Percentiles rank a stretch among this genome's conserved stretches.
phyloP scores from a whole-genome alignment of 331 rosid species.

The Malus hybrid region DNA sequence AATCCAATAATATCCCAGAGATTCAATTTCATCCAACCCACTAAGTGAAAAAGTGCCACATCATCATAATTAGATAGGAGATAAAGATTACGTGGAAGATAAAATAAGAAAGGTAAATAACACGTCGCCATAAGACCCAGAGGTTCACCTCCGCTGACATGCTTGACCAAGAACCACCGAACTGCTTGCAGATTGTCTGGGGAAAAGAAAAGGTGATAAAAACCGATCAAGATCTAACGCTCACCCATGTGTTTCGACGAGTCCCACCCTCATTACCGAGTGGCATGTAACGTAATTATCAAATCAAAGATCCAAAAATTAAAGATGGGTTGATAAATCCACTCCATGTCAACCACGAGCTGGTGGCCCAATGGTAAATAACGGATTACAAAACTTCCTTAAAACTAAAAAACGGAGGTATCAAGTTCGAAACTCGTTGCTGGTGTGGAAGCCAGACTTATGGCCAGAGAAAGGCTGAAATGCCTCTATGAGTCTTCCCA shows the following conservation, averaged over 20 bases:
- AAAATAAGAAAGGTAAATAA: background rate
- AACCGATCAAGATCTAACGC: background rate
- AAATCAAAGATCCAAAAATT: background rate
- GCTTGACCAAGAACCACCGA: too few species aligned
- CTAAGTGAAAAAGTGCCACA: background rate
- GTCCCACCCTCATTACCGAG: background rate
- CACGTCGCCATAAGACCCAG: background rate
- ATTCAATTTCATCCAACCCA: too few species aligned
- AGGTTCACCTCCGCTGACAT: too few species aligned
- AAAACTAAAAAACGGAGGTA: too few species aligned
- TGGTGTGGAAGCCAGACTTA: too few species aligned
- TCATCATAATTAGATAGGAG: background rate
- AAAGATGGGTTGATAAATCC: too few species aligned
- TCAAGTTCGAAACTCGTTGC: rapidly evolving
- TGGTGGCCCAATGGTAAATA: rapidly evolving
- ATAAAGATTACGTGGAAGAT: background rate
- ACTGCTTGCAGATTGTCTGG: background rate
- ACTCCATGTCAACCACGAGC: too few species aligned
- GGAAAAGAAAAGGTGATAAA: background rate
- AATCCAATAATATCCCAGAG: too few species aligned
- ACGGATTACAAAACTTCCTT: rapidly evolving
- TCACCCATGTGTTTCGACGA: conserved; percentile 22
- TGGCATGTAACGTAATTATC: conserved; percentile 25
- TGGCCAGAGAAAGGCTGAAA: rapidly evolving
- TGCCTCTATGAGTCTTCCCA: too few species aligned